Base-by-base conservation (phyloP, 371 early-diverging fungal genomes). In the Capillidium rhysosporum region DNA sequence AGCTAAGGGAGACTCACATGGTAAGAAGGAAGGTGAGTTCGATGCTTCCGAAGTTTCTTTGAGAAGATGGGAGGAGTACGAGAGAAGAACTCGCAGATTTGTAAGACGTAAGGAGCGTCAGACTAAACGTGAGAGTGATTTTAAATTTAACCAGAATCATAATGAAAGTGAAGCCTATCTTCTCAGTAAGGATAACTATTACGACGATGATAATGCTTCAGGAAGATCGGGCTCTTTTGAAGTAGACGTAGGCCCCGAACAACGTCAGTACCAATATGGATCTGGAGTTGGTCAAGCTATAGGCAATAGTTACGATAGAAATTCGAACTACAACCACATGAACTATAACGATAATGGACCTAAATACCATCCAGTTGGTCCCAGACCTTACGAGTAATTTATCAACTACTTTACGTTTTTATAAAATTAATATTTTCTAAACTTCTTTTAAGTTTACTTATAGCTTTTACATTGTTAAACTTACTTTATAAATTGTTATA, bases 61-160 rank as follows among this genome's bases (percentile, higher is more conserved):
- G 60, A 79, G 78, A 61, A 79, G 86, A 20, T 89, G 89, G 87
- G 83, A 86, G 56, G 86, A 89, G 55, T 86, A 80, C 56, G 89
- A 89, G 59, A 74, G 82, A 57, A 74, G 76, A 39, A 79, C 85
- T 28, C 61, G 77, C 3, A 70, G 78, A 34, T 69, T 69, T 23
- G 63, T 64, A 44, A 76, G 75, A 58, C 68, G 78, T 45, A 66
- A 70, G 29, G 80, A 80, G 38, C 72, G 52, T 14, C 38, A n/a
- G 21, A 21, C 39, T 38, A 5, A 52, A 21, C 31, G 31, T 18
- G 52, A 52, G 10, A 1, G 4, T 5, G 28, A 9, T 49, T 7
- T 4, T 4, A 34, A 34, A 12, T 34, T 34, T 7, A 12, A 12
- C 4, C 34, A 12, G 7, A 34, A 34, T 12, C 12, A 34, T 12